Conservation (phyloP, 805 yeast species). For the Saccharomyces mikatae region DNA sequence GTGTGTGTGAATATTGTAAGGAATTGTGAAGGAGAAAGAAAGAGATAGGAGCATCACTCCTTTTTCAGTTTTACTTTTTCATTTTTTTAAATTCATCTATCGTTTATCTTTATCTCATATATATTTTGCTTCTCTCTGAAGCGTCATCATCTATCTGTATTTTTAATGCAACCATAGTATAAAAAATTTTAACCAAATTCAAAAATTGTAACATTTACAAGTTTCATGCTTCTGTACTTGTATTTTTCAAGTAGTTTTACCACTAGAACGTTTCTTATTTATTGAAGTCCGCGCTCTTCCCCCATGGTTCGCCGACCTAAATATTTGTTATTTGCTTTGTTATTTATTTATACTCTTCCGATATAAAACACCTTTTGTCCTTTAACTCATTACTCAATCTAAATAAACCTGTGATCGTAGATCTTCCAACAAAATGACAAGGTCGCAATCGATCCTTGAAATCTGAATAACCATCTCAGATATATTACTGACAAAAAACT, state of each 20-base stretch:
- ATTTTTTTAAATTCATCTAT: background rate
- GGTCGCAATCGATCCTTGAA: background rate
- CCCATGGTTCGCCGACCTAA: background rate
- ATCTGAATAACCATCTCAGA: background rate
- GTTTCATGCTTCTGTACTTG: background rate
- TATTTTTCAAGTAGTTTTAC: background rate
- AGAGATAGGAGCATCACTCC: background rate
- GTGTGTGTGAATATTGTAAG: background rate
- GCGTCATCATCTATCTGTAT: background rate
- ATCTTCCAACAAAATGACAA: background rate
- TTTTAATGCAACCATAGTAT: background rate
- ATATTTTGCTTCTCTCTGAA: conserved; percentile 1
- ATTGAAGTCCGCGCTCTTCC: background rate
- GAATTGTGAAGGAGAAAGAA: background rate
- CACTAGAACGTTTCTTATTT: background rate
- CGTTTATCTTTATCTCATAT: background rate
- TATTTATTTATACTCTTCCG: background rate
- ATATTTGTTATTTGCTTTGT: background rate
- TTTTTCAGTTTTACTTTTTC: background rate
- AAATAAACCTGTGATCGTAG: background rate
- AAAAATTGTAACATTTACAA: background rate
- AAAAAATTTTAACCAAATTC: background rate
- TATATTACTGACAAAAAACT: background rate
- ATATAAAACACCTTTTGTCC: background rate
- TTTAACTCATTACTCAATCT: background rate